A percentile compares a stretch with the other conserved stretches of the same genome.
Conservation (phyloP, 352 stramenopile genomes). For the Phytophthora nicotianae region DNA sequence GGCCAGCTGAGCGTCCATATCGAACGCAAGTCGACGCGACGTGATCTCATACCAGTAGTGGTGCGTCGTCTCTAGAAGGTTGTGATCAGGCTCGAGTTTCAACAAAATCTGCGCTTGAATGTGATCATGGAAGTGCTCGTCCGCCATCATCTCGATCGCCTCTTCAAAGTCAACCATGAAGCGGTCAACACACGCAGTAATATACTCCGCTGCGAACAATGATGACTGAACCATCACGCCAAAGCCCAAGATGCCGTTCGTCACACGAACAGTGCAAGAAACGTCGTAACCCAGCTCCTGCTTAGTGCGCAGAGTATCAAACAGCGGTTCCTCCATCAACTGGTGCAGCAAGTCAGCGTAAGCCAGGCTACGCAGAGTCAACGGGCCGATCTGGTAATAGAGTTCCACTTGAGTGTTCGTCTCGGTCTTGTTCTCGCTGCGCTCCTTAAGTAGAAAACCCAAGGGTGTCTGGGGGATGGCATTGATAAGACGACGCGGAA, state of each 20-base stretch:
- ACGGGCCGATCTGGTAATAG: constrained; percentile 88
- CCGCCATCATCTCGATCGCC: constrained; percentile 69
- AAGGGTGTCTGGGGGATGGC: constrained; percentile 47
- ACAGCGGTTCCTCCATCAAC: constrained; percentile 90
- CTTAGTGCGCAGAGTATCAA: constrained; percentile 88
- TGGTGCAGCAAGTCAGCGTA: constrained; percentile 86
- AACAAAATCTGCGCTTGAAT: constrained; percentile 80
- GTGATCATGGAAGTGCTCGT: constrained; percentile 81
- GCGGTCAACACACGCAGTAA: constrained; percentile 63
- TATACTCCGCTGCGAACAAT: constrained; percentile 68
- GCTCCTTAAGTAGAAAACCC: constrained; percentile 61
- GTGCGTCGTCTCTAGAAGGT: constrained; percentile 75
- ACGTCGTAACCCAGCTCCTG: constrained; percentile 91
- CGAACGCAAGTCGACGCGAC: constrained; percentile 70
- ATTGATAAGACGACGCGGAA: constrained; percentile 61
- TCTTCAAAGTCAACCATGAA: constrained; percentile 85
- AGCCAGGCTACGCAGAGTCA: constrained; percentile 64
- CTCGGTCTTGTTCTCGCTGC: constrained; percentile 75
- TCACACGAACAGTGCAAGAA: constrained; percentile 84
- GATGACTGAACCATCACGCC: constrained; percentile 88
- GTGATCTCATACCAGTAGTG: constrained; percentile 86
- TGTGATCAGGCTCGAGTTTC: constrained; percentile 84
- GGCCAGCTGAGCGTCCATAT: constrained; percentile 73
- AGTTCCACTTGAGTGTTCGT: constrained; percentile 86
- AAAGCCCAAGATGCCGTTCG: constrained; percentile 82